Evolutionary conservation across 768 basidiomycete genomes (phyloP), one percentile per base, ranked within the genome.

Genomic region (Termitomyces heimii): DNA sequence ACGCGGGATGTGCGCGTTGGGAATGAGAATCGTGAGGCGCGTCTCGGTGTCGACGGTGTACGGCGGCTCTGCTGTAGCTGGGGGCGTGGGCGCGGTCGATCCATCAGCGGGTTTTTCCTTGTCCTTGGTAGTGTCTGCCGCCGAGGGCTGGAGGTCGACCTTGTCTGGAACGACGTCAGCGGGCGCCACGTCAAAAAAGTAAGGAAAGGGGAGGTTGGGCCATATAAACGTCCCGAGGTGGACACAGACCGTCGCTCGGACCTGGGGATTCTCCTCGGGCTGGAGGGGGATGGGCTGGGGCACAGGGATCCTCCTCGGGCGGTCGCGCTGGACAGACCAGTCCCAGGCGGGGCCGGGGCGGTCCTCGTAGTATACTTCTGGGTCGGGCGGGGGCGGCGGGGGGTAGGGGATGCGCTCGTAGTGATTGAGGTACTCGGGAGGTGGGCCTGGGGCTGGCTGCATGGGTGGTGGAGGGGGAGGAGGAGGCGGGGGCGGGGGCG

Each of bases 121-220:
- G 5, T 65, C 64, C 16, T 53, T 2, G 31, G 31, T 18, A 5
- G 14, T 14, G 22, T 34, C 45, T 3, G 29, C 47, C 5, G 14
- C 18, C 32, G 31, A 22, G 16, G 48, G 49, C 20, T 8, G 46
- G 4, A 50, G 49, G 7, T 46, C 60, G 28, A n/a, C n/a, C n/a
- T n/a, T n/a, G n/a, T n/a, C n/a, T n/a, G n/a, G n/a, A n/a, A n/a
- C n/a, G n/a, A n/a, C n/a, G n/a, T n/a, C n/a, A n/a, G n/a, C n/a
- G n/a, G 56, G 62, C 5, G 70, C 74, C 53, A 72, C 60, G 46
- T 75, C 74, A 63, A 80, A 80, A 62, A 72, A 72, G 67, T 78
- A 84, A 20, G 85, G 84, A 67, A 86, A 84, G 28, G 84, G 85
- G 43, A 80, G 68, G 42, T 71, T 68, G 2, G 85, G 85, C 54